Evolutionary conservation across 495 filamentous ascomycete genomes (phyloP).

Genomic region (Hypomontagnella monticulosa): DNA sequence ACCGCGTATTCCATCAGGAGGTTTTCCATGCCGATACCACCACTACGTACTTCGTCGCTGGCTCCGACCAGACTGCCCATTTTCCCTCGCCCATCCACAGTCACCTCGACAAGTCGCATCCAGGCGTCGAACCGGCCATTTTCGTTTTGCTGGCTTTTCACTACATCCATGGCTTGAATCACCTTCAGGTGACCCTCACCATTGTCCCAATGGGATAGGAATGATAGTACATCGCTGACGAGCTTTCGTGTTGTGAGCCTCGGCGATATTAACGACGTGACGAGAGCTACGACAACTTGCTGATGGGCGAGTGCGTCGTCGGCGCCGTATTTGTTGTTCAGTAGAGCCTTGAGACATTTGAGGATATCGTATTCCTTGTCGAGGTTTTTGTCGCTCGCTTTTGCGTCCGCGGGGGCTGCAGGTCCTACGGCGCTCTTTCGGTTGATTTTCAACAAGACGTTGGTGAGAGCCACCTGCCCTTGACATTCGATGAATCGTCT

Average conservation of each 20-base stretch:
- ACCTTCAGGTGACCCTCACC: slow-evolving; percentile 96
- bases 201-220: slow-evolving; percentile 94
- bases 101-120: slow-evolving; percentile 99
- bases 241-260: slow-evolving; percentile 92
- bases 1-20: slow-evolving; percentile 99
- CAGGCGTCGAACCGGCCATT: slow-evolving; percentile 97
- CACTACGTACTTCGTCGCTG: slow-evolving; percentile 95
- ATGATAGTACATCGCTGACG: slow-evolving; percentile 95
- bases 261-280: slow-evolving; percentile 86
- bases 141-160: slow-evolving; percentile 89
- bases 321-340: slow-evolving; percentile 99
- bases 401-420: slow-evolving; percentile 69
- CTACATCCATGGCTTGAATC: slow-evolving; percentile 88
- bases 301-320: slow-evolving; percentile 95
- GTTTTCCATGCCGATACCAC: slow-evolving; percentile 99
- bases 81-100: slow-evolving; percentile 95
- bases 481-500: slow-evolving; percentile 96
- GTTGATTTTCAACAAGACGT: slow-evolving; percentile 92
- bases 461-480: slow-evolving; percentile 95
- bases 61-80: slow-evolving; percentile 98
- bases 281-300: slow-evolving; percentile 86
- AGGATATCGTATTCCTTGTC: slow-evolving; percentile 97
- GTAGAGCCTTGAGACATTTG: slow-evolving; percentile 94
- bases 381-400: slow-evolving; percentile 80
- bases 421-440: slow-evolving; percentile 81